A percentile compares a stretch with the other conserved stretches of the same genome.
These are phyloP conservation scores for Pichia paraexigua DNA, from an alignment of 805 yeast species.

Conservation along the genomic window DNA sequence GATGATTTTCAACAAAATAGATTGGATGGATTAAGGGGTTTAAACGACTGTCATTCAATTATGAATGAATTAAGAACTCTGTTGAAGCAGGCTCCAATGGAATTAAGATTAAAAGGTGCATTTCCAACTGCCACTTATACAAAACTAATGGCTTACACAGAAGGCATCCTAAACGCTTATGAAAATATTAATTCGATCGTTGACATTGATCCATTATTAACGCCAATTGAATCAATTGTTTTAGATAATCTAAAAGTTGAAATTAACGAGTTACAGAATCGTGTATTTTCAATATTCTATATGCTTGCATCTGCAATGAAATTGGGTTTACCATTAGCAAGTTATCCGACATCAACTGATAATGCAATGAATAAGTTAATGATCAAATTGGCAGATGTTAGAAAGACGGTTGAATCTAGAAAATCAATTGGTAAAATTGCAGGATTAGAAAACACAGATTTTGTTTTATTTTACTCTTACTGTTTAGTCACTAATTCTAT, in stretches of 20 bases:
- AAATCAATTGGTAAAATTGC: constrained; percentile 23
- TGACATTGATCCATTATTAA: constrained; percentile 48
- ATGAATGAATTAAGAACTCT: constrained; percentile 53
- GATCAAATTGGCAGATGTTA: constrained; percentile 52
- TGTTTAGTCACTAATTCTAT: constrained; percentile 63
- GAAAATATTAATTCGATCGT: constrained; percentile 68
- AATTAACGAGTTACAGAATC: constrained; percentile 59
- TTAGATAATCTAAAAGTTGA: constrained; percentile 47
- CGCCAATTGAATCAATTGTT: constrained; percentile 46
- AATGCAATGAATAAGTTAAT: constrained; percentile 66
- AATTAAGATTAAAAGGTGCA: constrained; percentile 64
- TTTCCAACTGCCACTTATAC: constrained; percentile 51
- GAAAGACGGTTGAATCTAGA: constrained; percentile 29
- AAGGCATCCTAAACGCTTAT: constrained; percentile 62
- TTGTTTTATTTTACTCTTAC: constrained; percentile 69
- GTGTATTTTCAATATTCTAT: constrained; percentile 70
- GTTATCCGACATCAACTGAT: constrained; percentile 67
- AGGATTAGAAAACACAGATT: constrained; percentile 54
- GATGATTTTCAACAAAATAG: constrained; percentile 19
- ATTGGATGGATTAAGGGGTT: constrained; percentile 38
- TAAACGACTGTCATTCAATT: constrained; percentile 39
- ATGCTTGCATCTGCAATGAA: constrained; percentile 70
- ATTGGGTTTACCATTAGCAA: constrained; percentile 71
- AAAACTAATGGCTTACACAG: constrained; percentile 45
- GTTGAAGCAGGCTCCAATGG: constrained; percentile 66